Conservation (phyloP, 1,139 yeast species). For the Geotrichum cucujoidarum region DNA sequence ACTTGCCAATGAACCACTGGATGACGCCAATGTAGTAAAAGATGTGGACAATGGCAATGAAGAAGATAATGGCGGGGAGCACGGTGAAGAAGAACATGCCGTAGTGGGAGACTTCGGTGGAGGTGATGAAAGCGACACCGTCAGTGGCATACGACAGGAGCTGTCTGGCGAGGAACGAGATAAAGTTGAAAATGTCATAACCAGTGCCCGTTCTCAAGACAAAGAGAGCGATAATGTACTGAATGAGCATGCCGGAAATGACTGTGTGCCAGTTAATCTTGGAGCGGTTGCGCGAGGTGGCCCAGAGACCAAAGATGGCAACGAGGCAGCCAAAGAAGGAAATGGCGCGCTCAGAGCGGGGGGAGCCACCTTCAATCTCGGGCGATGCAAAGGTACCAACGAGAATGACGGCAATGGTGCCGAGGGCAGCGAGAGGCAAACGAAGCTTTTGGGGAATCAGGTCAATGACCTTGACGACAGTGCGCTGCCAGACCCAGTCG, state of each 20-base stretch:
- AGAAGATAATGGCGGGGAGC: constrained; percentile 59
- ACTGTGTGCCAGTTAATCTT: constrained; percentile 58
- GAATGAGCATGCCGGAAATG: constrained; percentile 58
- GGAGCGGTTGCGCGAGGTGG: constrained; percentile 46
- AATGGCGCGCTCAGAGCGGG: constrained; percentile 51
- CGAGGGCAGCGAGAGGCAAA: constrained; percentile 42
- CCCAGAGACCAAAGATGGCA: constrained; percentile 44
- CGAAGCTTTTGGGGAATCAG: constrained; percentile 42
- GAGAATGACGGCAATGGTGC: constrained; percentile 44
- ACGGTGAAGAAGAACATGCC: constrained; percentile 51
- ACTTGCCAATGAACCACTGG: constrained; percentile 59
- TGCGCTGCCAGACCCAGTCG: constrained; percentile 43
- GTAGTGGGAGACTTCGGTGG: constrained; percentile 4
- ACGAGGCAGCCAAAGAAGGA: constrained; percentile 57
- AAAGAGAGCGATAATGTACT: constrained; percentile 56
- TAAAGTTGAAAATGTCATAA: constrained; percentile 59
- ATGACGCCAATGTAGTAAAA: constrained; percentile 57
- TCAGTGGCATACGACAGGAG: constrained; percentile 57
- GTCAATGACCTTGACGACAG: constrained; percentile 40
- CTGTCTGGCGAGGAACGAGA: constrained; percentile 55
- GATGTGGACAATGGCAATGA: constrained; percentile 59
- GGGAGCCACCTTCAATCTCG: constrained; percentile 11
- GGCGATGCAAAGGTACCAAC: constrained; percentile 50
- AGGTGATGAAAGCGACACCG: constrained; percentile 60
- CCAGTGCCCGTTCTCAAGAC: constrained; percentile 60